These are phyloP conservation scores for Jamesozyma lodderae DNA, from an alignment of 805 yeast species.

Conservation along the genomic window DNA sequence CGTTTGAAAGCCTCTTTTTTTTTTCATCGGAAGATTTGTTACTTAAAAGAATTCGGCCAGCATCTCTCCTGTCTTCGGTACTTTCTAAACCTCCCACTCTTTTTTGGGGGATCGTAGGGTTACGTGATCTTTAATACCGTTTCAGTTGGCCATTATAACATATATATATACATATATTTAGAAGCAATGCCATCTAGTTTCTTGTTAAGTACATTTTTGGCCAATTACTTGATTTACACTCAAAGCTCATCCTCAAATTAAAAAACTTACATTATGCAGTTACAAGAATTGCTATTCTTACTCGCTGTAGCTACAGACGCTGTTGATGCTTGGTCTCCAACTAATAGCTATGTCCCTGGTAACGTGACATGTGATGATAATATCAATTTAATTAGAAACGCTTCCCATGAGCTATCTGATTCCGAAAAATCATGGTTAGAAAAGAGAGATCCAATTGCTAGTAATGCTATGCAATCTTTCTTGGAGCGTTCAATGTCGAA, in stretches of 20 bases:
- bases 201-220: too few species aligned
- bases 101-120: too few species aligned
- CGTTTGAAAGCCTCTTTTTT: too few species aligned
- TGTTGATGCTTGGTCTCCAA: constrained; percentile 30
- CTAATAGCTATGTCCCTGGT: constrained; percentile 53
- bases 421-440: constrained; percentile 45
- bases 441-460: constrained; percentile 37
- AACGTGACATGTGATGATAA: constrained; percentile 43
- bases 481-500: constrained; percentile 33
- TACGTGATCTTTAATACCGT: too few species aligned
- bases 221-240: not conserved
- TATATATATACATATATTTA: too few species aligned
- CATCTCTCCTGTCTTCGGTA: too few species aligned
- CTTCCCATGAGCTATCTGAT: constrained; percentile 33
- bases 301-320: constrained; percentile 2
- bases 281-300: constrained; percentile 4
- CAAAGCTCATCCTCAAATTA: not conserved
- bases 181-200: not conserved
- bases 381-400: constrained; percentile 36
- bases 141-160: too few species aligned
- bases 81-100: too few species aligned
- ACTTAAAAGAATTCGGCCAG: too few species aligned
- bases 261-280: too few species aligned
- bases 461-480: constrained; percentile 37
- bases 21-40: too few species aligned